phyloP scores from a whole-genome alignment of 2,329 filamentous ascomycete species.

The Botrytis tulipae region DNA sequence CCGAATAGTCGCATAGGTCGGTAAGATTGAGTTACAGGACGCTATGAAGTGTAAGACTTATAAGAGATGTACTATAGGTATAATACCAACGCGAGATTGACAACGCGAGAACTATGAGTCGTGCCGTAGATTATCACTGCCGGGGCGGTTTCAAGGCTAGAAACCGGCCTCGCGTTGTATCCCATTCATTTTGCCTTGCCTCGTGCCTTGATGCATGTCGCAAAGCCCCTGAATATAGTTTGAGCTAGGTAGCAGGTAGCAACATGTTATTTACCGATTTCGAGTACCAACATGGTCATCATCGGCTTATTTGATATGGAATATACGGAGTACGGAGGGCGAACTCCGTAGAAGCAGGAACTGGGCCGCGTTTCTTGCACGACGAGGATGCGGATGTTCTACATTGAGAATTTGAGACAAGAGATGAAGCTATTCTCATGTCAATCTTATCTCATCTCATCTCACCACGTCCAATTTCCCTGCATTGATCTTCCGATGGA shows the following conservation, averaged over 20 bases:
- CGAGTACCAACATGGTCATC: neutral
- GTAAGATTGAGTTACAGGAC: neutral
- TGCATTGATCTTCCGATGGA: conserved; percentile 17
- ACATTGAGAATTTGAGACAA: neutral
- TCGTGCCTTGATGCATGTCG: conserved; percentile 20
- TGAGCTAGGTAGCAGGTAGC: neutral
- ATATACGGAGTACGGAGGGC: neutral
- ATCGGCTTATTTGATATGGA: neutral
- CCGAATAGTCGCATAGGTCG: neutral
- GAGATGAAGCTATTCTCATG: neutral
- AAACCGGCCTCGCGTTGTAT: conserved; percentile 13
- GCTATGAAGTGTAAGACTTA: neutral
- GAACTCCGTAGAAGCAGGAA: neutral
- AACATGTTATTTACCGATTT: conserved; percentile 6
- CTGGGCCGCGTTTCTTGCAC: neutral
- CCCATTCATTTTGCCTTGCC: conserved; percentile 7
- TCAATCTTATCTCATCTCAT: conserved; percentile 22
- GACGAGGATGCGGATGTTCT: neutral
- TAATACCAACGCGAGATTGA: neutral
- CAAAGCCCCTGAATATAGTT: conserved; percentile 14
- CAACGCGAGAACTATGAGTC: neutral
- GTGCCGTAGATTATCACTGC: conserved; percentile 8
- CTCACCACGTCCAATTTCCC: neutral
- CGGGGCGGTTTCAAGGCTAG: conserved; percentile 18
- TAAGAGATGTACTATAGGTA: neutral